Evolutionary conservation across 169 alveolate genomes (phyloP).

Genomic region (Babesia bovis): DNA sequence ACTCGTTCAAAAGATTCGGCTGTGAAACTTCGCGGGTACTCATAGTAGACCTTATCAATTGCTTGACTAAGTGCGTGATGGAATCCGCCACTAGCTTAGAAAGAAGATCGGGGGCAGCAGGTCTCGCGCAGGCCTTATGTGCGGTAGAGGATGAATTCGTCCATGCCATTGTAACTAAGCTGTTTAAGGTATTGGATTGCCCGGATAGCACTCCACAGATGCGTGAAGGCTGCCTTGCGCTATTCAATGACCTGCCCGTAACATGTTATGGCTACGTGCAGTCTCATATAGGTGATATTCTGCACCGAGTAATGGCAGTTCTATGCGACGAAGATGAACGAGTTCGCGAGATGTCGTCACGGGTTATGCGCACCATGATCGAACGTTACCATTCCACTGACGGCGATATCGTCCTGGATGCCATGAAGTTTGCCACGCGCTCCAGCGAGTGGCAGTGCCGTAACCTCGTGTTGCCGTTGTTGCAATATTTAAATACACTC

Average conservation of each 20-base stretch:
- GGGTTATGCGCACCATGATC: slow-evolving; percentile 19
- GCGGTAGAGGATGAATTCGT: slow-evolving; percentile 41
- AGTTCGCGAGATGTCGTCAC: slow-evolving; percentile 31
- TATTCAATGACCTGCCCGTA: slow-evolving; percentile 28
- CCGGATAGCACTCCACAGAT: slow-evolving; percentile 34
- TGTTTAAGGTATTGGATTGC: slow-evolving; percentile 10
- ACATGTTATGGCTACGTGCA: slow-evolving; percentile 20
- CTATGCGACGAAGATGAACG: slow-evolving; percentile 29
- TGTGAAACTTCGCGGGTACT: slow-evolving; percentile 29
- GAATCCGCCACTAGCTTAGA: slow-evolving; percentile 37
- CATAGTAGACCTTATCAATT: slow-evolving; percentile 21
- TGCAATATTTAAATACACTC: slow-evolving; percentile 18
- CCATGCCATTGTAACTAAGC: slow-evolving; percentile 11
- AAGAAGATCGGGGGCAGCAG: slow-evolving; percentile 43
- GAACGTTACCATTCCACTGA: slow-evolving; percentile 4
- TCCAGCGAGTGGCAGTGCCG: slow-evolving; percentile 45
- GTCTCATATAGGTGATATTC: slow-evolving; percentile 2
- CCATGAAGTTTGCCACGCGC: slow-evolving; percentile 7
- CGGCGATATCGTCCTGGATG: slow-evolving; percentile 2
- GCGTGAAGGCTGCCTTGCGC: slow-evolving; percentile 44
- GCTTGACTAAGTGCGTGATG: slow-evolving; percentile 27
- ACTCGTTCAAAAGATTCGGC: slow-evolving; percentile 25
- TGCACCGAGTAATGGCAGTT: slow-evolving; percentile 18
- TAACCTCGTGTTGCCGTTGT: slow-evolving; percentile 11
- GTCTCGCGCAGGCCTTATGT: slow-evolving; percentile 47